These are phyloP conservation scores for Ustulina deusta DNA, from an alignment of 2,329 filamentous ascomycete genomes.

Conservation along the genomic window DNA sequence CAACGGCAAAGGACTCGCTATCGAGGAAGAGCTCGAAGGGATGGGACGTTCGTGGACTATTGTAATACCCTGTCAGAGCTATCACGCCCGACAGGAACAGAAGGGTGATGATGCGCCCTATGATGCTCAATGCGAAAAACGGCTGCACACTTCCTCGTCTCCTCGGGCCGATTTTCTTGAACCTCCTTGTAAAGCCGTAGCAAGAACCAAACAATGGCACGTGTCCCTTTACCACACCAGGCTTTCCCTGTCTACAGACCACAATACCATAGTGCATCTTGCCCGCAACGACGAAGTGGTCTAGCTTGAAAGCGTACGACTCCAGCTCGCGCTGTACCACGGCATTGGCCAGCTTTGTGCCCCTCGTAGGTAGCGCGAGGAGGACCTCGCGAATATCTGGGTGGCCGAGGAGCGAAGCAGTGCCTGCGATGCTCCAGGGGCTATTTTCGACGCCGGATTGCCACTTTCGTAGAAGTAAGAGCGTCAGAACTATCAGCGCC, in stretches of 20 bases:
- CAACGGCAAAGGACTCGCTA: conserved; percentile 46
- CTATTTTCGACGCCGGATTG: conserved; percentile 53
- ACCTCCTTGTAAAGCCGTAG: conserved; percentile 4
- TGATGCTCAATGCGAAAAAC: conserved; percentile 52
- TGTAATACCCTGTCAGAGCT: conserved; percentile 47
- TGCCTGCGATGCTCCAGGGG: conserved; percentile 55
- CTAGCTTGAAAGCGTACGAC: conserved; percentile 21
- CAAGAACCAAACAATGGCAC: conserved; percentile 20
- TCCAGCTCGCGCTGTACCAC: conserved; percentile 18
- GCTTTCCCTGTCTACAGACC: conserved; percentile 13
- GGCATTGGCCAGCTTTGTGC: conserved; percentile 18
- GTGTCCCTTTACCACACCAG: conserved; percentile 6
- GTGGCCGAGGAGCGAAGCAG: conserved; percentile 50
- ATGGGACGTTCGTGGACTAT: conserved; percentile 41
- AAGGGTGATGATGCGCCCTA: conserved; percentile 54
- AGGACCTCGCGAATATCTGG: conserved; percentile 42
- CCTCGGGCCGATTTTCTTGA: conserved; percentile 11
- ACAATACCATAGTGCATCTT: conserved; percentile 27
- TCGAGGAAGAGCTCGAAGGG: conserved; percentile 52
- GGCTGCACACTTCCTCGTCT: conserved; percentile 22
- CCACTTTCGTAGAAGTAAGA: conserved; percentile 47
- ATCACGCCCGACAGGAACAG: conserved; percentile 36
- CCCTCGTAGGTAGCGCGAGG: conserved; percentile 12
- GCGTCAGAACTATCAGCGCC: conserved; percentile 45
- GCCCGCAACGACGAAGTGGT: conserved; percentile 13